Conservation (phyloP, 2,329 filamentous ascomycete species). For the Fusarium albosuccineum region DNA sequence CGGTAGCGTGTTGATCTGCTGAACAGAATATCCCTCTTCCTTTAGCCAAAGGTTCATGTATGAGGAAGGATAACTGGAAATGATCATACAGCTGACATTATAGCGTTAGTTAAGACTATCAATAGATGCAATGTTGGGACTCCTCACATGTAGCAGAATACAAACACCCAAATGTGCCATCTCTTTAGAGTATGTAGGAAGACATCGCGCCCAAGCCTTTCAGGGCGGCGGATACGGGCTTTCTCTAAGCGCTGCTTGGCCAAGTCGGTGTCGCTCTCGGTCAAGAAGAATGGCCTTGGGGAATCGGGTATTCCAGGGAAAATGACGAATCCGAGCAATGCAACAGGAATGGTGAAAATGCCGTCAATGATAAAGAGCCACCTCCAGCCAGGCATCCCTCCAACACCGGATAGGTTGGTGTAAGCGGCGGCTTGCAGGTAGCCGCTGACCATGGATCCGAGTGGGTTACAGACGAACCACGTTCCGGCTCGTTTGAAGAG, state of each 20-base stretch:
- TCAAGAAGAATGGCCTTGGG: conserved; percentile 7
- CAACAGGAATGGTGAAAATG: conserved; percentile 17
- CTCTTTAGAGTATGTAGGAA: conserved; percentile 1
- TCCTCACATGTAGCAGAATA: conserved; percentile 8
- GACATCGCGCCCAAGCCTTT: conserved; percentile 9
- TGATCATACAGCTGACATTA: conserved; percentile 23
- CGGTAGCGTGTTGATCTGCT: conserved; percentile 47
- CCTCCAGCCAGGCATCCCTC: conserved; percentile 62
- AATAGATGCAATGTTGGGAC: no score
- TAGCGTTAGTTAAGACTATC: background rate
- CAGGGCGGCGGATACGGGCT: conserved; percentile 13
- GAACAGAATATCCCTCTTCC: conserved; percentile 37
- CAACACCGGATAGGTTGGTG: conserved; percentile 49
- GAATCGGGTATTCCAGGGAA: conserved; percentile 23
- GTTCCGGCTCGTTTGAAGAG: conserved; percentile 23
- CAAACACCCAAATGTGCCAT: conserved; percentile 7
- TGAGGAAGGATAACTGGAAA: conserved; percentile 43
- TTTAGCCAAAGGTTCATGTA: conserved; percentile 49
- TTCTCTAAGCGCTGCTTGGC: conserved; percentile 16
- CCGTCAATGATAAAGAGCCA: conserved; percentile 42
- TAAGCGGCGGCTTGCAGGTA: conserved; percentile 57
- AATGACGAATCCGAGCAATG: conserved; percentile 19
- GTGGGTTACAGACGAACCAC: conserved; percentile 23
- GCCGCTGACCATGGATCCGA: conserved; percentile 40
- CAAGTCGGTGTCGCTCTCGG: conserved; percentile 6